phyloP scores from a whole-genome alignment of 441 rosid species.

The Adansonia grandidieri region DNA sequence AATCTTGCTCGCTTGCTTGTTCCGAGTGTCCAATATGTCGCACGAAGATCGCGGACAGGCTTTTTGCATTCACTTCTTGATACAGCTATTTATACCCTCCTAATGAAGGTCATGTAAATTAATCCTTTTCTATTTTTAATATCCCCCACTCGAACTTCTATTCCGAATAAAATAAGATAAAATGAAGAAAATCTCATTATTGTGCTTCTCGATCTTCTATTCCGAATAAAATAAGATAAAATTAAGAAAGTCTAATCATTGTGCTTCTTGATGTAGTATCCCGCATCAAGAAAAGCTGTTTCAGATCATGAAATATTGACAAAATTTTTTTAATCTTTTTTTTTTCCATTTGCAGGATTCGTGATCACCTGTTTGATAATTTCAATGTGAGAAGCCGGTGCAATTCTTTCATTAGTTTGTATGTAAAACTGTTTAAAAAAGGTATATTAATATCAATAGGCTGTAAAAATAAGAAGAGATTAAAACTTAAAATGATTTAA shows the following conservation, averaged over 20 bases:
- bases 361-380: slow-evolving; percentile 32
- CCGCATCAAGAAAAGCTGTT: background rate
- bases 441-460: slow-evolving; percentile 42
- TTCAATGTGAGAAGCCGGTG: slow-evolving; percentile 40
- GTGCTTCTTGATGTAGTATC: background rate
- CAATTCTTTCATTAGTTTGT: slow-evolving; percentile 62
- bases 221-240: background rate
- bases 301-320: slow-evolving; percentile 10
- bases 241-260: background rate
- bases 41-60: slow-evolving; percentile 86
- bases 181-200: background rate
- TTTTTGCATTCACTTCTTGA: slow-evolving; percentile 92
- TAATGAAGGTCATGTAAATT: slow-evolving; percentile 48
- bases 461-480: slow-evolving; percentile 54
- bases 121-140: background rate
- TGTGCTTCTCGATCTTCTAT: background rate
- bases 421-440: slow-evolving; percentile 52
- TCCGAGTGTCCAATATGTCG: slow-evolving; percentile 98
- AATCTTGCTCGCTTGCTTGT: slow-evolving; percentile 96
- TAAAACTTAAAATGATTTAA: slow-evolving; percentile 20
- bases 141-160: background rate
- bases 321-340: background rate
- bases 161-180: background rate
- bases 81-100: slow-evolving; percentile 34
- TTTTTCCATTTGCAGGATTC: slow-evolving; percentile 47